Evolutionary conservation across 768 basidiomycete genomes (phyloP).

Genomic region (Naganishia randhawae): DNA sequence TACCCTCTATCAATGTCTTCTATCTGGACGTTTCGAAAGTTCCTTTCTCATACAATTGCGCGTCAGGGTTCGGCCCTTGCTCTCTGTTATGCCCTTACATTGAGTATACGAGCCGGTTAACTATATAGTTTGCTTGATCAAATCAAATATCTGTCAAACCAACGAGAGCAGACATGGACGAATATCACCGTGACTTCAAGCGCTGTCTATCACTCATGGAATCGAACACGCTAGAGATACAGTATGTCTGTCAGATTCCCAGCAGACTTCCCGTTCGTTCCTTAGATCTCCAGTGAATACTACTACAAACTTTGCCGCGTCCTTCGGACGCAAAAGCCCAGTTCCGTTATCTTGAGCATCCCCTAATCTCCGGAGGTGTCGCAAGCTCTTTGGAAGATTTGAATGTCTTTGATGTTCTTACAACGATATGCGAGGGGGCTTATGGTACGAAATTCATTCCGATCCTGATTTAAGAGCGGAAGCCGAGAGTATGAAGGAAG

Average conservation of each 20-base stretch:
- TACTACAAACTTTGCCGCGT: not conserved
- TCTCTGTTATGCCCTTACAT: not conserved
- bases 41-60: not conserved
- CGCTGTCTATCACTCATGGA: too few species aligned
- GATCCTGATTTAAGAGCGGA: not conserved
- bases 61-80: not conserved
- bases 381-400: not conserved
- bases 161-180: not conserved
- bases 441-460: constrained; percentile 2
- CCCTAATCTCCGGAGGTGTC: not conserved
- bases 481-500: not conserved
- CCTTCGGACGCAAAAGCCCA: not conserved
- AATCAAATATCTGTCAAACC: not conserved
- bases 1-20: too few species aligned
- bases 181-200: too few species aligned
- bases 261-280: not conserved
- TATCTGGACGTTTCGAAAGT: too few species aligned
- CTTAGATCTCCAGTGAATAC: not conserved
- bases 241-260: not conserved
- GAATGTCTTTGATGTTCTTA: not conserved
- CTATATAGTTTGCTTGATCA: not conserved
- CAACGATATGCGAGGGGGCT: not conserved
- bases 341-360: not conserved
- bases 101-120: not conserved
- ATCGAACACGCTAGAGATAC: not conserved